Evolutionary conservation across 1,139 yeast species (phyloP).

Genomic region (Yamadazyma triangularis): DNA sequence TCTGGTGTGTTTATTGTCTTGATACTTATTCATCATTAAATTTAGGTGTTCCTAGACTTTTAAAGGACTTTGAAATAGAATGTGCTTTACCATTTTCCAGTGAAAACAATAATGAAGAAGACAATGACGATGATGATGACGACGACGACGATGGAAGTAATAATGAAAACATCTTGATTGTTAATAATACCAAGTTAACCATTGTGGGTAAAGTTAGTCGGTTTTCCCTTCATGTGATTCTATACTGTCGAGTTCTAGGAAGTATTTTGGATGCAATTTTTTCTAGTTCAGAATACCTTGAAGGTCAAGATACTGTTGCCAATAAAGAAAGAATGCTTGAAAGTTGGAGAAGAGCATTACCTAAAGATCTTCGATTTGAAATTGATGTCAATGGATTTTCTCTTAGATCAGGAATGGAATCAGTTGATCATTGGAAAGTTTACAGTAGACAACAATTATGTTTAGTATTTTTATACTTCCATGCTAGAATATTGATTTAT

Average conservation of each 20-base stretch:
- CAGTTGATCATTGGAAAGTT: slow-evolving; percentile 27
- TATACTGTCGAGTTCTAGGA: slow-evolving; percentile 72
- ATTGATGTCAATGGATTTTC: slow-evolving; percentile 60
- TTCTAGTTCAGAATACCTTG: slow-evolving; percentile 41
- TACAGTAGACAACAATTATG: slow-evolving; percentile 52
- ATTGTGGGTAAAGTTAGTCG: slow-evolving; percentile 68
- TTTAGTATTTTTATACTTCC: slow-evolving; percentile 64
- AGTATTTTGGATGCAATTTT: slow-evolving; percentile 63
- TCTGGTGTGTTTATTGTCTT: slow-evolving; percentile 79
- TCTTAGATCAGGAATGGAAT: slow-evolving; percentile 20
- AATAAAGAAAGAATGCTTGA: slow-evolving; percentile 69
- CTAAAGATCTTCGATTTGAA: slow-evolving; percentile 58
- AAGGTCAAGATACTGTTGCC: slow-evolving; percentile 21
- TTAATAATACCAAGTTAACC: slow-evolving; percentile 53
- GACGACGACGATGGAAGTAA: too few species aligned
- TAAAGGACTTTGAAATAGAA: slow-evolving; percentile 78
- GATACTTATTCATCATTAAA: slow-evolving; percentile 74
- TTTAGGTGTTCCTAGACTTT: slow-evolving; percentile 75
- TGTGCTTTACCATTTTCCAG: slow-evolving; percentile 79
- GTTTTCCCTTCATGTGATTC: slow-evolving; percentile 59
- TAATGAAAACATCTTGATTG: slow-evolving; percentile 53
- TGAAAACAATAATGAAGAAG: slow-evolving; percentile 39
- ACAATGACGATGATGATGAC: background rate
- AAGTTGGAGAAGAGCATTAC: slow-evolving; percentile 73
- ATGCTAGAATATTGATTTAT: slow-evolving; percentile 75